Evolutionary conservation across 257 asterid genomes (phyloP).

Genomic region (Lithospermum erythrorhizon): DNA sequence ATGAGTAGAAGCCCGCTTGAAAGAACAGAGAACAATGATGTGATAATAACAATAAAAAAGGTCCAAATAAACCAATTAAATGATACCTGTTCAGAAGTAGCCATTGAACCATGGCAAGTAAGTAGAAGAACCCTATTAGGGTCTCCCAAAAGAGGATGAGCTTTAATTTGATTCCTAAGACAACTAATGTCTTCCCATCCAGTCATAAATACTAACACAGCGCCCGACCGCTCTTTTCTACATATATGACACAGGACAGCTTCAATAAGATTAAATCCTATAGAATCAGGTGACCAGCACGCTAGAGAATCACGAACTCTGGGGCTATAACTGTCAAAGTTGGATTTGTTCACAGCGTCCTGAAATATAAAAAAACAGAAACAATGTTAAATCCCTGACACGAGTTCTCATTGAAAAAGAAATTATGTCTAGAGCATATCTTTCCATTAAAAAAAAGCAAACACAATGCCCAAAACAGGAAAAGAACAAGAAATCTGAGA

Average conservation of each 20-base stretch:
- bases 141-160: constrained; percentile 96
- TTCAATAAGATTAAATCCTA: constrained; percentile 95
- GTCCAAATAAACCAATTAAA: constrained; percentile 7
- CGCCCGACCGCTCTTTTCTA: constrained; percentile 94
- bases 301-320: constrained; percentile 82
- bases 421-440: not conserved
- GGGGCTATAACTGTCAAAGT: constrained; percentile 72
- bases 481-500: not conserved
- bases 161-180: constrained; percentile 88
- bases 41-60: not conserved
- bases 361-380: constrained; percentile 19
- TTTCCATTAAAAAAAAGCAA: not conserved
- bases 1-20: not conserved
- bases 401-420: not conserved
- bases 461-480: not conserved
- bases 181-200: constrained; percentile 99
- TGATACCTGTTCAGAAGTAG: constrained; percentile 84
- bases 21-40: not conserved
- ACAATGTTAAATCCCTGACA: not conserved
- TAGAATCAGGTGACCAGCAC: constrained; percentile 79
- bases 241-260: constrained; percentile 88
- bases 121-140: constrained; percentile 90
- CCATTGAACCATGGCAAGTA: constrained; percentile 97
- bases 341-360: constrained; percentile 81
- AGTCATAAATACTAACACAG: constrained; percentile 92